phyloP scores from a whole-genome alignment of 225 moss, liverwort and hornwort species.

The Physcomitrium patens region DNA sequence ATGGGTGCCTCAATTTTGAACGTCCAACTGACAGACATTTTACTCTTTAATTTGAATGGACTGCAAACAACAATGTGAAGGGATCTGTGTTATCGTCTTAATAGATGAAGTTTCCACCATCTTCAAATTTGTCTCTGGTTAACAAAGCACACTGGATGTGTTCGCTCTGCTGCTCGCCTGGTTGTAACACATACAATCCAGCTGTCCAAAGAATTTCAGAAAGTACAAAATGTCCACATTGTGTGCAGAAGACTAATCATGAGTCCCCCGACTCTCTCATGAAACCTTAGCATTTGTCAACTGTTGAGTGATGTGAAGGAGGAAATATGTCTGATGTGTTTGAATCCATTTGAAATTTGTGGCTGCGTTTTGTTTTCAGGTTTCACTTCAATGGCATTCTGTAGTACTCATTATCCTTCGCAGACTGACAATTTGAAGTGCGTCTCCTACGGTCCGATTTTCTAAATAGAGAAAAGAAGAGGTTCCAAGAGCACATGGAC shows the following conservation, averaged over 20 bases:
- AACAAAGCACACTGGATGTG: background rate
- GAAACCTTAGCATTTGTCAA: conserved; percentile 3
- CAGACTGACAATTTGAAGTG: background rate
- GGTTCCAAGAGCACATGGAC: background rate
- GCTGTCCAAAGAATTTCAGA: conserved; percentile 17
- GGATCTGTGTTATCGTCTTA: background rate
- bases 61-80: background rate
- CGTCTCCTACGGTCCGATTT: background rate
- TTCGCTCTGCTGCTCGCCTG: too few species aligned
- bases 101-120: background rate
- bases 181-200: conserved; percentile 23
- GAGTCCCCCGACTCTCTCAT: conserved; percentile 28
- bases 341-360: background rate
- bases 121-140: background rate
- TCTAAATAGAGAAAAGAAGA: background rate
- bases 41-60: background rate
- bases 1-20: background rate
- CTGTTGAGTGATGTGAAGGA: background rate
- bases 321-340: background rate
- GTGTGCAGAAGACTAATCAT: background rate
- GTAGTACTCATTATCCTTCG: background rate
- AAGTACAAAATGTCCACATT: conserved; percentile 9
- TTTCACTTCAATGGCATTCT: background rate
- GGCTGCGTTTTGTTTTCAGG: background rate
- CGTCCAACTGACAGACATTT: background rate